These are phyloP conservation scores for Lumnitzera racemosa DNA, from an alignment of 345 rosid genomes.

Conservation along the genomic window DNA sequence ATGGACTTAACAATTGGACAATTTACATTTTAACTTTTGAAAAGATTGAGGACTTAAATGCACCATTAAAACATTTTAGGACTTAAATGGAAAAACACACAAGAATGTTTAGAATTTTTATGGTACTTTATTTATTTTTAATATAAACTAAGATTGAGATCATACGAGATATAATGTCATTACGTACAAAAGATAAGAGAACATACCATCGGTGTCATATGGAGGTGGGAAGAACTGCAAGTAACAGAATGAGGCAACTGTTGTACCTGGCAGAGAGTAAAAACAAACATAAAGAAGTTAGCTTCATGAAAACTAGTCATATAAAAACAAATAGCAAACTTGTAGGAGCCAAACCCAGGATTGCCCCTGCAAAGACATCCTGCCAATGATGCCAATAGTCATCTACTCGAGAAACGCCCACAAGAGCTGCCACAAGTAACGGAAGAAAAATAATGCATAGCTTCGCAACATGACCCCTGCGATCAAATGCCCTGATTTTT, in stretches of 20 bases:
- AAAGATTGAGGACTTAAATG: too few species aligned
- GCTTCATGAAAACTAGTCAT: slow-evolving; percentile 1
- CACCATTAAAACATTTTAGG: too few species aligned
- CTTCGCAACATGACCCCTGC: slow-evolving; percentile 79
- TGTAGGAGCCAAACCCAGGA: slow-evolving; percentile 39
- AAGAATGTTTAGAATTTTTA: too few species aligned
- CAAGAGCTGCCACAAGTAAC: slow-evolving; percentile 65
- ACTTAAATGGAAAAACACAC: too few species aligned
- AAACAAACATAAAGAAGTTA: slow-evolving; percentile 4
- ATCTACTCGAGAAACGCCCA: slow-evolving; percentile 85
- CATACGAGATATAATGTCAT: neutral
- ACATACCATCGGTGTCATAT: slow-evolving; percentile 27
- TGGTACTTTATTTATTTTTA: neutral
- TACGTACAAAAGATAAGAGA: neutral
- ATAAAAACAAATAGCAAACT: neutral
- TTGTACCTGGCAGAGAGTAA: slow-evolving; percentile 31
- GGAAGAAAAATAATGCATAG: slow-evolving; percentile 72
- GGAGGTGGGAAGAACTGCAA: slow-evolving; percentile 43
- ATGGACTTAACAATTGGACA: too few species aligned
- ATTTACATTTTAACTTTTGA: too few species aligned
- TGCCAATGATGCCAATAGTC: slow-evolving; percentile 99
- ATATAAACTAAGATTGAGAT: neutral
- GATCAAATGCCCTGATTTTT: slow-evolving; percentile 76
- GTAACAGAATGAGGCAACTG: slow-evolving; percentile 33
- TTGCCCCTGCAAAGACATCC: slow-evolving; percentile 89